These are phyloP conservation scores for Raddia distichophylla DNA, from an alignment of 176 grass and related monocot species.

Conservation along the genomic window DNA sequence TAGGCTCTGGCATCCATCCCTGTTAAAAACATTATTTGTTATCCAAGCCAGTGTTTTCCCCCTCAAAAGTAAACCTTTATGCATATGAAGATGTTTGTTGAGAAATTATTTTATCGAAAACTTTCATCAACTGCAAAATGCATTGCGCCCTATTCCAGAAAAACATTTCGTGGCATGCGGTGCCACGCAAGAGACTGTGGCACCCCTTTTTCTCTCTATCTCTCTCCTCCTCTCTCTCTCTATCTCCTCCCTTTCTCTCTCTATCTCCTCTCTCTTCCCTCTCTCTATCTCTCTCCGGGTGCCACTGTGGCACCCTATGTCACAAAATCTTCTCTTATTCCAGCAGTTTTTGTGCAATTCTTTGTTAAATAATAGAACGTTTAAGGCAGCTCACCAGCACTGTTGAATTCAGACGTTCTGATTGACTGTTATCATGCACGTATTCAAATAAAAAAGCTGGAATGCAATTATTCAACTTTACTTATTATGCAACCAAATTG, in stretches of 20 bases:
- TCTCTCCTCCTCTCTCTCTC: no score
- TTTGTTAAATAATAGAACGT: neutral
- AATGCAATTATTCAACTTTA: neutral
- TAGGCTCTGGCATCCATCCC: constrained; percentile 97
- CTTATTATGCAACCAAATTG: no score
- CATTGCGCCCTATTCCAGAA: neutral
- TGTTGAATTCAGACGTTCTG: neutral
- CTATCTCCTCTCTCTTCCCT: no score
- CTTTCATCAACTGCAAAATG: neutral
- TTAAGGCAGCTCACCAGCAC: neutral
- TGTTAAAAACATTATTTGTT: constrained; percentile 32
- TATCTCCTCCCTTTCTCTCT: no score
- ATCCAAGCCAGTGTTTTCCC: neutral
- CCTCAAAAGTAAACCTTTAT: neutral
- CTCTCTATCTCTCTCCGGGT: no score
- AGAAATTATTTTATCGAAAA: constrained; percentile 13
- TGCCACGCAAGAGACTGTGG: no score
- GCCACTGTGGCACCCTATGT: no score
- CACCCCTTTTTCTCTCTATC: no score
- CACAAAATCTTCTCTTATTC: no score
- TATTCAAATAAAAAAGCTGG: neutral
- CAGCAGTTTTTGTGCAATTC: neutral
- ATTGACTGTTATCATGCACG: neutral
- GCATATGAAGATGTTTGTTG: constrained; percentile 7
- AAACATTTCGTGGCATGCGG: no score